Percentiles rank a stretch among this genome's conserved stretches.
Evolutionary conservation across 495 filamentous ascomycete species (phyloP).

Genomic region (Hypoxylon trugodes): DNA sequence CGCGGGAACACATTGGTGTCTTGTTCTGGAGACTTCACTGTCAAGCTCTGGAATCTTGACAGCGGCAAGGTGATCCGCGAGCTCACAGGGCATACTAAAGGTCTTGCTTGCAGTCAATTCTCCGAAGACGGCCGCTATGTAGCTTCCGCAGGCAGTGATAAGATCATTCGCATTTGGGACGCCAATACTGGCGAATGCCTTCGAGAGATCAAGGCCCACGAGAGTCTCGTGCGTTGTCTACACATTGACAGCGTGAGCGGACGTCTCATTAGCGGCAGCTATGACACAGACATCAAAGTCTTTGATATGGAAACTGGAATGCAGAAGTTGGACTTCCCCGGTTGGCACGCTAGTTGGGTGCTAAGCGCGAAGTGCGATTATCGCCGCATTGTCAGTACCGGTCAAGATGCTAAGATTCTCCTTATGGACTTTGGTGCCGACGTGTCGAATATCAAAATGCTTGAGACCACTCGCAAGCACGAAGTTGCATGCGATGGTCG

Average conservation of each 20-base stretch:
- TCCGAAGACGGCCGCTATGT: conserved; percentile 89
- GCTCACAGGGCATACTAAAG: conserved; percentile 84
- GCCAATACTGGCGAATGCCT: conserved; percentile 86
- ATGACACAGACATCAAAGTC: conserved; percentile 92
- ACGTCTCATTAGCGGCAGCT: conserved; percentile 87
- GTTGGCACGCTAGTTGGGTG: conserved; percentile 96
- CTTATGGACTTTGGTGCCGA: conserved; percentile 88
- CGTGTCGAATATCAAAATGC: conserved; percentile 60
- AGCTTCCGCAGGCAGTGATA: conserved; percentile 91
- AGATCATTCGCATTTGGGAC: conserved; percentile 93
- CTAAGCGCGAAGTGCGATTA: conserved; percentile 95
- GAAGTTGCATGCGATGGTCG: conserved; percentile 38
- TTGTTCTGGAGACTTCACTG: conserved; percentile 89
- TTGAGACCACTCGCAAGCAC: conserved; percentile 53
- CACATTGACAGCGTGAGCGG: conserved; percentile 86
- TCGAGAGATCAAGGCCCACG: conserved; percentile 78
- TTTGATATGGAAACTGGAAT: conserved; percentile 82
- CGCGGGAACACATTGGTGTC: conserved; percentile 90
- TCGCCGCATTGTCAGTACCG: conserved; percentile 88
- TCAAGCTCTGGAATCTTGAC: conserved; percentile 93
- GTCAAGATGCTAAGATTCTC: conserved; percentile 88
- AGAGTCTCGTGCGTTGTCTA: conserved; percentile 82
- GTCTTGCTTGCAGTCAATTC: conserved; percentile 95
- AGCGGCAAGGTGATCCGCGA: conserved; percentile 86
- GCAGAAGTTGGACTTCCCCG: conserved; percentile 76